phyloP scores from a whole-genome alignment of 2,329 filamentous ascomycete genomes.

The Aspergillus unguis region DNA sequence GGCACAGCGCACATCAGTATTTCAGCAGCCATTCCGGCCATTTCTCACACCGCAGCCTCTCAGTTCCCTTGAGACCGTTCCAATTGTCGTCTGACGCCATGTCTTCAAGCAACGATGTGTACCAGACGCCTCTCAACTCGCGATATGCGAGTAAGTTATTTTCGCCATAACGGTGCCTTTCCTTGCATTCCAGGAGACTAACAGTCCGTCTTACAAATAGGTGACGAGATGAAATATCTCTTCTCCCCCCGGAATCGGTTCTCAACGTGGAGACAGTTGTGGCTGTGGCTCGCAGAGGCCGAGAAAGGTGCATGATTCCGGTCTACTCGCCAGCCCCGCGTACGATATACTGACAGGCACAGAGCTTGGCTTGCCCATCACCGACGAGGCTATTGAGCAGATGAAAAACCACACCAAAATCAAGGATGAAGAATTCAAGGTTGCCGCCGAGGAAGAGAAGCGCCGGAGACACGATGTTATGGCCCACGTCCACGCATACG shows the following conservation, averaged over 20 bases:
- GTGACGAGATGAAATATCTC: conserved; percentile 69
- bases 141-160: conserved; percentile 63
- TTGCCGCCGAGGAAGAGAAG: conserved; percentile 74
- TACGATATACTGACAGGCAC: conserved; percentile 22
- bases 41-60: conserved; percentile 14
- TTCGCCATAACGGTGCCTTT: not conserved
- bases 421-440: conserved; percentile 72
- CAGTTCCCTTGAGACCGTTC: conserved; percentile 20
- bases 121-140: conserved; percentile 66
- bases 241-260: conserved; percentile 74
- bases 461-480: conserved; percentile 63
- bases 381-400: conserved; percentile 68
- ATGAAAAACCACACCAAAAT: conserved; percentile 72
- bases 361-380: conserved; percentile 74
- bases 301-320: conserved; percentile 53
- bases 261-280: conserved; percentile 79
- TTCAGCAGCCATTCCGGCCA: conserved; percentile 11
- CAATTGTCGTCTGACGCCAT: conserved; percentile 28
- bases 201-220: conserved; percentile 23
- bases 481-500: conserved; percentile 71
- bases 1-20: conserved; percentile 17
- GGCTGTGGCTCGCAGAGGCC: conserved; percentile 77
- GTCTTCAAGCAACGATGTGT: conserved; percentile 50
- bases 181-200: conserved; percentile 12
- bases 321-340: conserved; percentile 4